phyloP scores from a whole-genome alignment of 371 early-diverging fungal genomes.

The Fennellomyces sp. region DNA sequence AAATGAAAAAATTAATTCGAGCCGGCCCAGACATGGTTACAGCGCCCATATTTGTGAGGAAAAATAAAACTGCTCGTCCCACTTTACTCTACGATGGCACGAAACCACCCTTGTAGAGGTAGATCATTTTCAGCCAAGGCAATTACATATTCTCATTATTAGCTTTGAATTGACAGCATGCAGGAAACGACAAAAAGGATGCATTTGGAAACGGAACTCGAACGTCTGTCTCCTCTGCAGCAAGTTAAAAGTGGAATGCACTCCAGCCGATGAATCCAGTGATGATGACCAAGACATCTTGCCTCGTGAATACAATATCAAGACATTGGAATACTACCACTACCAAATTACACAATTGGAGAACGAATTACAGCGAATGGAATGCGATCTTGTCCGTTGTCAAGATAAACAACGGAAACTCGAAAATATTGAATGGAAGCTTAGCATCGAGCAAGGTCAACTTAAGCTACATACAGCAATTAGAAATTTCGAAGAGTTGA shows the following conservation, averaged over 20 bases:
- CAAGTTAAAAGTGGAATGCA: not conserved
- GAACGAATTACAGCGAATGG: not conserved
- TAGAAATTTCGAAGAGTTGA: conserved; percentile 8
- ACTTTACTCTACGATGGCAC: too few species aligned
- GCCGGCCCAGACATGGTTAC: too few species aligned
- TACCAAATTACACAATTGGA: not conserved
- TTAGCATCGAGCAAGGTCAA: conserved; percentile 11
- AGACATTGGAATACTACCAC: not conserved
- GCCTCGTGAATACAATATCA: not conserved
- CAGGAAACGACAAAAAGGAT: not conserved
- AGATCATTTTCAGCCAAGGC: not conserved
- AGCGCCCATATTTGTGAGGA: too few species aligned
- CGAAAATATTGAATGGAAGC: conserved; percentile 10
- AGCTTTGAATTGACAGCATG: not conserved
- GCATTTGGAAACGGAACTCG: not conserved
- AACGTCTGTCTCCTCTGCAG: not conserved
- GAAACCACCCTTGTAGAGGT: too few species aligned
- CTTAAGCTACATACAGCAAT: conserved; percentile 11
- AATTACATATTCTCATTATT: not conserved
- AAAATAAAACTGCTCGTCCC: too few species aligned
- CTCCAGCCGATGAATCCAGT: not conserved
- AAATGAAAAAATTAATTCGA: too few species aligned
- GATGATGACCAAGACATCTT: not conserved
- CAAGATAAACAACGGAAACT: not conserved
- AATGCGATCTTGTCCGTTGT: not conserved